phyloP scores from a whole-genome alignment of 352 stramenopile species.

The Vaucheria bursata region DNA sequence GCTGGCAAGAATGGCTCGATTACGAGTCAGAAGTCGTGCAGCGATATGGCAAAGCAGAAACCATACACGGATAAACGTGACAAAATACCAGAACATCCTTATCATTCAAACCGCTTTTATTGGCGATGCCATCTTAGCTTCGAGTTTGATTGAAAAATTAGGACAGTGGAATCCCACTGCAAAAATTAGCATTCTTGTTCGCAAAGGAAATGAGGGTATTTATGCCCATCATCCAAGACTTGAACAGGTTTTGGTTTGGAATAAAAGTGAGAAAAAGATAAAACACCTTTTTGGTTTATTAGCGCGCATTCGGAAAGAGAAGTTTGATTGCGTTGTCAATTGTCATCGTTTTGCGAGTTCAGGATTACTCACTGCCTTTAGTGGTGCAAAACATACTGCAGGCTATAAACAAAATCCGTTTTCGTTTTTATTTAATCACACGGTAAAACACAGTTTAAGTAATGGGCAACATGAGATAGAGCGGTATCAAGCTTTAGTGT shows the following conservation, averaged over 20 bases:
- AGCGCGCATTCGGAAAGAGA: neutral
- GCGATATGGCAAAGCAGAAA: too few species aligned
- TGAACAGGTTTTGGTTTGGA: neutral
- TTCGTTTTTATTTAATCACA: neutral
- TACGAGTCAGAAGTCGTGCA: too few species aligned
- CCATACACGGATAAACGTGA: too few species aligned
- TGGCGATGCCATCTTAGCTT: neutral
- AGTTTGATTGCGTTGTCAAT: neutral
- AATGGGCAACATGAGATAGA: neutral
- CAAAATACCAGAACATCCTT: too few species aligned
- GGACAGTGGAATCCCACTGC: neutral
- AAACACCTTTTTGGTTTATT: neutral
- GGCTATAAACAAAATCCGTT: neutral
- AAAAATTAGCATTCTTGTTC: neutral
- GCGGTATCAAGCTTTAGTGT: neutral
- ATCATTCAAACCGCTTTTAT: conserved; percentile 2
- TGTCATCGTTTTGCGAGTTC: neutral
- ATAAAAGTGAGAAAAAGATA: neutral
- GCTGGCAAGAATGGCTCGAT: too few species aligned
- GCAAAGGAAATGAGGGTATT: conserved; percentile 3
- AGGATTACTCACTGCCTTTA: neutral
- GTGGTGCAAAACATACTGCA: neutral
- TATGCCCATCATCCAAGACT: neutral
- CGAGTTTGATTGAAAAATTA: neutral
- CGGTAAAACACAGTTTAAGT: too few species aligned